Percentiles rank a stretch among this genome's conserved stretches.
phyloP scores from a whole-genome alignment of 1,139 yeast genomes.

The Spencermartinsiella ligniputridi region DNA sequence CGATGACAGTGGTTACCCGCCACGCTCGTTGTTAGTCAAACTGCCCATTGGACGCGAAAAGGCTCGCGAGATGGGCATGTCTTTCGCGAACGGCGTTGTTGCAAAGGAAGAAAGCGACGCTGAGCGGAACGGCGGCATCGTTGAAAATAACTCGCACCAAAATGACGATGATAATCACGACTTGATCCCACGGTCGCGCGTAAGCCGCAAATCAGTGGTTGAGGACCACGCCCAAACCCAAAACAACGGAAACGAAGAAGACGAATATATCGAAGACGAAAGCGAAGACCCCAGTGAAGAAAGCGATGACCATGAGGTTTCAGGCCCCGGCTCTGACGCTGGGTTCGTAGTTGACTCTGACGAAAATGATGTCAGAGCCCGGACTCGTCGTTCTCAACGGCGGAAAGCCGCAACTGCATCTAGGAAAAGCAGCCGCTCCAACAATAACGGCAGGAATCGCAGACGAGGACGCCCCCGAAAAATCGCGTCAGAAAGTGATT shows the following conservation, averaged over 20 bases:
- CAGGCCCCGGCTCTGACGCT: constrained; percentile 11
- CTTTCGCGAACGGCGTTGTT: too few relatives aligned
- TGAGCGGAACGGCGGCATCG: background rate
- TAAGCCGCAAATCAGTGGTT: constrained; percentile 14
- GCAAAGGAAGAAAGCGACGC: constrained; percentile 1
- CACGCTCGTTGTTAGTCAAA: background rate
- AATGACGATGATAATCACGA: constrained; percentile 24
- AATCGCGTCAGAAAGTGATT: constrained; percentile 30
- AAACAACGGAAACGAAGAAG: constrained; percentile 20
- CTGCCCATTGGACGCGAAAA: constrained; percentile 3
- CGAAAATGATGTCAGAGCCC: constrained; percentile 26
- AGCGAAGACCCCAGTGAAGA: constrained; percentile 21
- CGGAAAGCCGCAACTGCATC: too few relatives aligned
- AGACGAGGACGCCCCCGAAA: constrained; percentile 25
- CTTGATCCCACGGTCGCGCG: constrained; percentile 10
- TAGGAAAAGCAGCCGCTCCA: too few relatives aligned
- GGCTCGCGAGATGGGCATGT: background rate
- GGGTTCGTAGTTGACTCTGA: constrained; percentile 37
- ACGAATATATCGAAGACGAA: constrained; percentile 21
- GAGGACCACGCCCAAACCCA: constrained; percentile 6
- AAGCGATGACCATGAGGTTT: constrained; percentile 17
- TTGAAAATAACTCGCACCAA: constrained; percentile 7
- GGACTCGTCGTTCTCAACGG: background rate
- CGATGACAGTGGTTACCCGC: too few relatives aligned
- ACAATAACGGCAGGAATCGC: background rate